These are phyloP conservation scores for Fusarium sp. DNA, from an alignment of 2,329 filamentous ascomycete species.

Conservation along the genomic window DNA sequence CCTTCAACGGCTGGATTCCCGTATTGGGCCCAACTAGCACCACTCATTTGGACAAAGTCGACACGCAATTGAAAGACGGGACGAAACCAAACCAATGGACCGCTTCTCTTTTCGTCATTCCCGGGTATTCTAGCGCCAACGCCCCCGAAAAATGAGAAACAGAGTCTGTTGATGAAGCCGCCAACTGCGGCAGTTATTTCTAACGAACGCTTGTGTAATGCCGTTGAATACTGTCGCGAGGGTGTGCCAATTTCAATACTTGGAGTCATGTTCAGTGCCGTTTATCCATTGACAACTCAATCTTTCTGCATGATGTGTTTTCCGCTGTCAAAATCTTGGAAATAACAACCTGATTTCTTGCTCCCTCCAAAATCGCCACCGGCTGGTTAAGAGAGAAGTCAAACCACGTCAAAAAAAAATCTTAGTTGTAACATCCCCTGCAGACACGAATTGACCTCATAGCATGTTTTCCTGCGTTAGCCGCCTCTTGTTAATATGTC, in stretches of 20 bases:
- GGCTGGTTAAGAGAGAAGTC: background rate
- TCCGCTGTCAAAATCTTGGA: conserved; percentile 1
- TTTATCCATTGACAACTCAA: background rate
- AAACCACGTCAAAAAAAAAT: background rate
- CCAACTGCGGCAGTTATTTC: conserved; percentile 3
- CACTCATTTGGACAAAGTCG: conserved; percentile 8
- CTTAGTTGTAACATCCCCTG: conserved; percentile 7
- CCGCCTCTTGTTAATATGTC: conserved; percentile 12
- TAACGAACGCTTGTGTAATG: background rate
- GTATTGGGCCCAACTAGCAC: conserved; percentile 18
- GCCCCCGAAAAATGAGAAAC: conserved; percentile 30
- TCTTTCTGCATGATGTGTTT: background rate
- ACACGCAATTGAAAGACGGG: conserved; percentile 36
- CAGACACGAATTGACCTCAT: conserved; percentile 12
- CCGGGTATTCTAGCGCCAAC: conserved; percentile 33
- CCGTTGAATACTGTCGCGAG: no score
- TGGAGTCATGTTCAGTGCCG: no score
- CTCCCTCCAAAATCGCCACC: conserved; percentile 34
- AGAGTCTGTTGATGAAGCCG: background rate
- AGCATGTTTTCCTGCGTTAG: conserved; percentile 6
- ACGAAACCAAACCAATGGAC: conserved; percentile 26
- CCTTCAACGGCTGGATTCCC: conserved; percentile 31
- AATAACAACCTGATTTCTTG: conserved; percentile 1
- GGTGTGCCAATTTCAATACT: no score
- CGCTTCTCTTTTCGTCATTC: conserved; percentile 25